phyloP scores from a whole-genome alignment of 495 filamentous ascomycete genomes.

The Penicillium chermesinum region DNA sequence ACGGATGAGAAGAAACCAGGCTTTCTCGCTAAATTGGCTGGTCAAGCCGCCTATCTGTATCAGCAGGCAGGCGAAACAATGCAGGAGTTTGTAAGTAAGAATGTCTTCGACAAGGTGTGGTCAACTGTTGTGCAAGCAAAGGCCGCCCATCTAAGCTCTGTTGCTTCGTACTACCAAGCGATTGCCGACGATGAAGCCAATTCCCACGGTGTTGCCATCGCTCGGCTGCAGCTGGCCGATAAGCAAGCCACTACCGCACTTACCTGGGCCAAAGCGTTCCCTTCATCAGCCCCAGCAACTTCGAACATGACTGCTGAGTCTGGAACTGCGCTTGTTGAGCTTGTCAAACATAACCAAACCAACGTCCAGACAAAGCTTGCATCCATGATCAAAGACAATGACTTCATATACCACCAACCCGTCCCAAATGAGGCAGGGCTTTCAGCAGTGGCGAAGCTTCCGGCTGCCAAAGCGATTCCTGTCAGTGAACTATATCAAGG shows the following conservation, averaged over 20 bases:
- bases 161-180: slow-evolving; percentile 93
- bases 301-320: slow-evolving; percentile 82
- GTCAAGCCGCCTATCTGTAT: slow-evolving; percentile 85
- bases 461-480: slow-evolving; percentile 96
- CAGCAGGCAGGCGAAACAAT: slow-evolving; percentile 80
- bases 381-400: slow-evolving; percentile 84
- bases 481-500: slow-evolving; percentile 95
- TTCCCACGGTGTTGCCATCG: slow-evolving; percentile 81
- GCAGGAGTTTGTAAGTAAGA: slow-evolving; percentile 87
- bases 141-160: slow-evolving; percentile 73
- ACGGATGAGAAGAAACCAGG: slow-evolving; percentile 89
- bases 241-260: slow-evolving; percentile 67
- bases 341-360: slow-evolving; percentile 74
- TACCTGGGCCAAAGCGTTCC: slow-evolving; percentile 73
- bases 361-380: slow-evolving; percentile 75
- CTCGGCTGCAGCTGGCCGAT: slow-evolving; percentile 78
- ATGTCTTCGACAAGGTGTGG: slow-evolving; percentile 96
- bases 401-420: slow-evolving; percentile 94
- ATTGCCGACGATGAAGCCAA: slow-evolving; percentile 84
- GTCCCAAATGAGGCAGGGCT: slow-evolving; percentile 81
- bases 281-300: slow-evolving; percentile 67
- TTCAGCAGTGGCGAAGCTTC: slow-evolving; percentile 77
- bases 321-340: slow-evolving; percentile 63
- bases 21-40: slow-evolving; percentile 84
- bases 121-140: slow-evolving; percentile 80